Conservation (phyloP, 306 rosid genomes). For the Abrus precatorius region DNA sequence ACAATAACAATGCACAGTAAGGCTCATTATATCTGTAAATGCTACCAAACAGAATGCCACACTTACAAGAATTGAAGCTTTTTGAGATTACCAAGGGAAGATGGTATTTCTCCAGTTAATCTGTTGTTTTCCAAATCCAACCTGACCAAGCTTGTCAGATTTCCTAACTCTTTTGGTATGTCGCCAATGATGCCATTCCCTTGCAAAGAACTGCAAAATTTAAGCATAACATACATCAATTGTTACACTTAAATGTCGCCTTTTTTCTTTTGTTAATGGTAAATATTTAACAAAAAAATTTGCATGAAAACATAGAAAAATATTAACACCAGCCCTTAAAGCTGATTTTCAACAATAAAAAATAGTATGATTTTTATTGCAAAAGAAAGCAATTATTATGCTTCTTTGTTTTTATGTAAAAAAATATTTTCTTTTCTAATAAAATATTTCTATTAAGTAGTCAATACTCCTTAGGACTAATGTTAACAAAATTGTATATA, state of each 20-base stretch:
- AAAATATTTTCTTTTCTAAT: too few species aligned
- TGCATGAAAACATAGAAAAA: neutral
- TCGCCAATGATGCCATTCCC: slow-evolving; percentile 83
- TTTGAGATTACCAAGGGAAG: slow-evolving; percentile 80
- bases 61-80: slow-evolving; percentile 93
- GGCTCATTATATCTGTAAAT: slow-evolving; percentile 31
- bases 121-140: slow-evolving; percentile 85
- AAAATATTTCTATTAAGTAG: too few species aligned
- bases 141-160: slow-evolving; percentile 70
- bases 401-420: too few species aligned
- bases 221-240: slow-evolving; percentile 44
- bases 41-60: slow-evolving; percentile 37
- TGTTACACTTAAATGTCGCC: neutral
- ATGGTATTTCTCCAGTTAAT: slow-evolving; percentile 84
- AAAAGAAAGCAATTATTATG: too few species aligned
- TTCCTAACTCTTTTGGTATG: slow-evolving; percentile 85
- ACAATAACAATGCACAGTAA: slow-evolving; percentile 30
- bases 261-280: neutral
- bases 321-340: too few species aligned
- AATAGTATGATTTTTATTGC: too few species aligned
- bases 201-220: slow-evolving; percentile 75
- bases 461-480: too few species aligned
- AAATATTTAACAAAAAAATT: slow-evolving; percentile 32
- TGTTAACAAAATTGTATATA: neutral
- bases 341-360: too few species aligned